Conservation (phyloP, 1,139 yeast species). For the Hyphopichia khmerensis region DNA sequence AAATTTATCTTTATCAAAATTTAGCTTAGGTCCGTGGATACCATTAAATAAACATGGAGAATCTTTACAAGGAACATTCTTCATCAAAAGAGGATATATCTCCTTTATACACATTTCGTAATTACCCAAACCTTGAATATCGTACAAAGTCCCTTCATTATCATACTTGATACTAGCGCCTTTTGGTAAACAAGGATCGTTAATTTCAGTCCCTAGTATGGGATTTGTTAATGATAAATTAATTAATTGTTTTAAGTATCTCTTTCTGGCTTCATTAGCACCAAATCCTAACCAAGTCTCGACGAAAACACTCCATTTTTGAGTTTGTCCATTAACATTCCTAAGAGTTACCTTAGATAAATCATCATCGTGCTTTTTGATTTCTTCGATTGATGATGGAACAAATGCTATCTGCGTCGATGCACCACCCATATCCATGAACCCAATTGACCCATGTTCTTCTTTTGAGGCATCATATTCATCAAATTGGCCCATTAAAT, state of each 20-base stretch:
- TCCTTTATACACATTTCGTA: constrained; percentile 65
- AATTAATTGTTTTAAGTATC: constrained; percentile 58
- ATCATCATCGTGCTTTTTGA: constrained; percentile 60
- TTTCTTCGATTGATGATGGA: constrained; percentile 54
- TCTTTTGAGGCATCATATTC: constrained; percentile 34
- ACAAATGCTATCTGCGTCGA: constrained; percentile 80
- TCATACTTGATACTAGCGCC: constrained; percentile 47
- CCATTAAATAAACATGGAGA: constrained; percentile 80
- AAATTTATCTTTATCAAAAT: constrained; percentile 68
- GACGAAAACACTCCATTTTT: constrained; percentile 71
- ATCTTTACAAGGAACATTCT: constrained; percentile 70
- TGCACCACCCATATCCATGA: constrained; percentile 93
- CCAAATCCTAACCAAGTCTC: constrained; percentile 87
- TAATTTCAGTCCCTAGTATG: constrained; percentile 25
- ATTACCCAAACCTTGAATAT: constrained; percentile 63
- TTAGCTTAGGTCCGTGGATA: constrained; percentile 72
- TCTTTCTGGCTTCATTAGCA: constrained; percentile 71
- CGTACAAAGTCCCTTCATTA: constrained; percentile 44
- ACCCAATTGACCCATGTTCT: constrained; percentile 61
- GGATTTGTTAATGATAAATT: constrained; percentile 24
- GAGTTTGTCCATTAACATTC: constrained; percentile 59
- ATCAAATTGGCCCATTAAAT: constrained; percentile 56
- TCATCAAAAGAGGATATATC: constrained; percentile 68
- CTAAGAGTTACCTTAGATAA: constrained; percentile 56
- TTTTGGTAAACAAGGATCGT: constrained; percentile 72